Percentiles rank a stretch among this genome's conserved stretches.
These are phyloP conservation scores for Pseudocohnilembus persalinus DNA, from an alignment of 169 alveolate species.

Conservation along the genomic window DNA sequence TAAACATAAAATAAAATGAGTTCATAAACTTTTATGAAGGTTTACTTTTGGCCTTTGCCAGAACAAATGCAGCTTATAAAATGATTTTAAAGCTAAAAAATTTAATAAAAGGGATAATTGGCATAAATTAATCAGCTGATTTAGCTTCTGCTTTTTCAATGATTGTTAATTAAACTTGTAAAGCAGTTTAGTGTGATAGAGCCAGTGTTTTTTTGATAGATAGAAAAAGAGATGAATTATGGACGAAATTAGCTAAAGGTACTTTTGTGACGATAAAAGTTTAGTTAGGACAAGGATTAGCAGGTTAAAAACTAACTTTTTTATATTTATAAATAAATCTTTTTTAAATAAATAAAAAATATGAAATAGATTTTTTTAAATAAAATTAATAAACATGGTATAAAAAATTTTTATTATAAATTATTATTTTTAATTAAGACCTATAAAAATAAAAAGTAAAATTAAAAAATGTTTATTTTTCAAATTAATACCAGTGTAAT, in stretches of 20 bases:
- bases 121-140: not conserved
- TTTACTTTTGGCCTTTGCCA: not conserved
- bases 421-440: no score
- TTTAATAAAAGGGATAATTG: not conserved
- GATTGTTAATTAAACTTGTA: constrained; percentile 8
- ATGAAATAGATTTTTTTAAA: no score
- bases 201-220: constrained; percentile 75
- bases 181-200: constrained; percentile 61
- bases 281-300: constrained; percentile 55
- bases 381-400: no score
- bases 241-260: constrained; percentile 69
- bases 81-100: constrained; percentile 18
- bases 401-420: no score
- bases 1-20: no score
- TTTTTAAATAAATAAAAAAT: no score
- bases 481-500: no score
- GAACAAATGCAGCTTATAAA: not conserved
- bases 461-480: no score
- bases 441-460: no score
- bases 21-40: constrained; percentile 3
- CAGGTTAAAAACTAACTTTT: constrained; percentile 1
- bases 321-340: no score
- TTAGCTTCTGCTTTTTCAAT: constrained; percentile 6
- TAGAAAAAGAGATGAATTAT: constrained; percentile 61
- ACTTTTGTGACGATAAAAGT: constrained; percentile 7